Conservation (phyloP, 2,329 filamentous ascomycete species). For the Aspergillus felis region DNA sequence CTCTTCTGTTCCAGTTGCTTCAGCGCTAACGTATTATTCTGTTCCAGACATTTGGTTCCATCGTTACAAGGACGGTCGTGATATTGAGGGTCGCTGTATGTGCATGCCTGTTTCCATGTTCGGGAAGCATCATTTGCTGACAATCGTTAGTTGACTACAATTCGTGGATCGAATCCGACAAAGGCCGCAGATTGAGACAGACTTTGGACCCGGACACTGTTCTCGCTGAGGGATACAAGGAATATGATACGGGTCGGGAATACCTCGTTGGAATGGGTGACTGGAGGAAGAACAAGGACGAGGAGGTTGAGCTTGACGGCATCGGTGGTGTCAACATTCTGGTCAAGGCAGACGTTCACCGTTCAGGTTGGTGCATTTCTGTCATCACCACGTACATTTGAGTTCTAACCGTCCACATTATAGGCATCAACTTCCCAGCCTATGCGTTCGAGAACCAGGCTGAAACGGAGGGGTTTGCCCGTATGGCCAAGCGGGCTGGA, state of each 20-base stretch:
- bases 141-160: slow-evolving; percentile 80
- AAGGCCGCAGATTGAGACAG: slow-evolving; percentile 70
- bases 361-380: slow-evolving; percentile 63
- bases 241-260: slow-evolving; percentile 83
- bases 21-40: slow-evolving; percentile 13
- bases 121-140: slow-evolving; percentile 16
- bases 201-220: slow-evolving; percentile 74
- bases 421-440: slow-evolving; percentile 94
- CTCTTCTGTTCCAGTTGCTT: not conserved
- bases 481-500: slow-evolving; percentile 95
- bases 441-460: slow-evolving; percentile 99
- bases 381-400: not conserved
- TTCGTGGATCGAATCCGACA: slow-evolving; percentile 93
- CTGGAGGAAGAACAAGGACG: slow-evolving; percentile 86
- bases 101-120: slow-evolving; percentile 16
- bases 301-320: slow-evolving; percentile 88
- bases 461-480: slow-evolving; percentile 96
- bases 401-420: slow-evolving; percentile 16
- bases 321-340: slow-evolving; percentile 97
- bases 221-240: slow-evolving; percentile 90
- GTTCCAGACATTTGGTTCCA: slow-evolving; percentile 60
- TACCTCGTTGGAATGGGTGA: slow-evolving; percentile 92
- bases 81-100: slow-evolving; percentile 94
- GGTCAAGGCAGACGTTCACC: slow-evolving; percentile 95
- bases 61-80: slow-evolving; percentile 65